Percentiles rank a stretch among this genome's conserved stretches.
phyloP scores from a whole-genome alignment of 2,329 filamentous ascomycete genomes.

The Cladophialophora chaetospira region DNA sequence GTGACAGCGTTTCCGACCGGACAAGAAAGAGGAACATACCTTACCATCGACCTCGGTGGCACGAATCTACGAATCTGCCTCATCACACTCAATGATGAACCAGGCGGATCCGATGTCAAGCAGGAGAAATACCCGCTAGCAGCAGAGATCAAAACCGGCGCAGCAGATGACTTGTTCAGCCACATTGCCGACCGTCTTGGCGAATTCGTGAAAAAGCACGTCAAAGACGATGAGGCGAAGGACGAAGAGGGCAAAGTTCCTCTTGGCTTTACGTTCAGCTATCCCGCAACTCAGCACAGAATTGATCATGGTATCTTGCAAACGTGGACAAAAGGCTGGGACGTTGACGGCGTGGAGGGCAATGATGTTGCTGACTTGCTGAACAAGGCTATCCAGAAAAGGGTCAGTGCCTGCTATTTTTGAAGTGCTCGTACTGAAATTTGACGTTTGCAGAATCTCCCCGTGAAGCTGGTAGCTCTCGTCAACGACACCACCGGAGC shows the following conservation, averaged over 20 bases:
- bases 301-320: slow-evolving; percentile 91
- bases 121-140: slow-evolving; percentile 89
- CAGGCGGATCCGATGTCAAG: slow-evolving; percentile 85
- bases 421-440: background rate
- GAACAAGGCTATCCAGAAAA: slow-evolving; percentile 69
- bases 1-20: slow-evolving; percentile 87
- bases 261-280: slow-evolving; percentile 94
- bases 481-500: slow-evolving; percentile 96
- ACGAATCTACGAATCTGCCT: slow-evolving; percentile 89
- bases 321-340: slow-evolving; percentile 97
- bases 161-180: slow-evolving; percentile 79
- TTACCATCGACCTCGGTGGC: slow-evolving; percentile 87
- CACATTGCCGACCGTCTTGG: slow-evolving; percentile 90
- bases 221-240: slow-evolving; percentile 49
- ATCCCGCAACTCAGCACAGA: slow-evolving; percentile 88
- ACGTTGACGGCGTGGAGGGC: slow-evolving; percentile 86
- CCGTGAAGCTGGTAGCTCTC: slow-evolving; percentile 82
- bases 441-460: slow-evolving; percentile 44
- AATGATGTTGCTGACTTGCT: slow-evolving; percentile 82
- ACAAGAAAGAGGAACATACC: slow-evolving; percentile 76
- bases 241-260: slow-evolving; percentile 63
- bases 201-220: slow-evolving; percentile 84
- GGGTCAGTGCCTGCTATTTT: slow-evolving; percentile 49
- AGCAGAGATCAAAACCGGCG: slow-evolving; percentile 76
- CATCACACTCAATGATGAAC: slow-evolving; percentile 75